Base-by-base conservation (phyloP, 306 rosid species). In the Benincasa hispida region DNA sequence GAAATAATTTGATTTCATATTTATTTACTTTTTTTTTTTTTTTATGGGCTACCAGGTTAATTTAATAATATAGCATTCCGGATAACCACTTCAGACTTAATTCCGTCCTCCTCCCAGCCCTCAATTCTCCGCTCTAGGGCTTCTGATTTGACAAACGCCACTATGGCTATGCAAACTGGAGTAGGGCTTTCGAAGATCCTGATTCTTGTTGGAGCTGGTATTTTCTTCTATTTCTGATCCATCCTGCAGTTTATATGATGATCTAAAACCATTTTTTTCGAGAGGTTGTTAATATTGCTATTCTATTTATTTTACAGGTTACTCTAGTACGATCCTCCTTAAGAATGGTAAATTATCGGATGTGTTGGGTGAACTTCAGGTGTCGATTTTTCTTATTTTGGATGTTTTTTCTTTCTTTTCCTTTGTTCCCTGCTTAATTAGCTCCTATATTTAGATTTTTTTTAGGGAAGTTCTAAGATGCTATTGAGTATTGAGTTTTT, bases 291-390 rank as follows among this genome's bases (percentile, higher is more conserved):
- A 68, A 67, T 17, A 19, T 27, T 22, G 51, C 56, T 18, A 45
- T 13, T 67, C 14, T 73, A 54, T 6, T 32, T 81, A 5, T 77
- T 32, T 6, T 75, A 8, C 77, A 95, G 99, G 99, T 27, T 94
- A 92, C 84, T 90, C 97, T 45, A 76, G 89, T 69, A 86, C 98
- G 57, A 76, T 92, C 62, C 81, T 95, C 73, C 41, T 88, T 1
- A 82, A 92, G 86, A 83, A 92, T 80, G 90, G 92, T 1, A 92
- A 92, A 78, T 19, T 95, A 6, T 92, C 98, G 18, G 97, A 92
- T 62, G 18, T 92, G 30, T 77, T 92, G 56, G 91, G 91, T 47
- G 92, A 92, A 41, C 87, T 95, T 63, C 99, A 95, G 97, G 98
- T 90, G 51, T 51, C 28, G 0, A 34, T 74, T 57, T 65, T 10